These are phyloP conservation scores for Jamesozyma piceae DNA, from an alignment of 805 yeast genomes.

Conservation along the genomic window DNA sequence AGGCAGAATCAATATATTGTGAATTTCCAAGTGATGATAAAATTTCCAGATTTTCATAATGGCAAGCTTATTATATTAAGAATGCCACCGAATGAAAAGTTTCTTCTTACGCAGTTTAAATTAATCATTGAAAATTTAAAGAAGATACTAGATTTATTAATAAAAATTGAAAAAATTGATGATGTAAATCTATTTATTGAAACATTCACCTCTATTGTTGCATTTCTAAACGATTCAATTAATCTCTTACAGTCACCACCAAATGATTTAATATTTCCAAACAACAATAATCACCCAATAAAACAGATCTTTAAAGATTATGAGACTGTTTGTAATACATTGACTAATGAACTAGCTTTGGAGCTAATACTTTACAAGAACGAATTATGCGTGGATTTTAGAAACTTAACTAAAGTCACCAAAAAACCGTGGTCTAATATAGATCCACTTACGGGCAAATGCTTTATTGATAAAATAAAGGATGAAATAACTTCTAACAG, in stretches of 20 bases:
- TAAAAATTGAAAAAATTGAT: constrained; percentile 36
- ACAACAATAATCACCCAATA: constrained; percentile 36
- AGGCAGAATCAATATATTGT: constrained; percentile 45
- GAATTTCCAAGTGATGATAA: constrained; percentile 35
- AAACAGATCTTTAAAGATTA: constrained; percentile 38
- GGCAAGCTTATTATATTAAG: constrained; percentile 31
- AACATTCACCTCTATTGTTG: background rate
- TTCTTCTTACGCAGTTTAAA: constrained; percentile 35
- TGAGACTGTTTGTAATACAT: constrained; percentile 16
- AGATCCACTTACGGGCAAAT: constrained; percentile 36
- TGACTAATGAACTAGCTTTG: constrained; percentile 34
- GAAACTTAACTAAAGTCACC: constrained; percentile 39
- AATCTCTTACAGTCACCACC: constrained; percentile 39
- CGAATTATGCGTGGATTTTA: constrained; percentile 52
- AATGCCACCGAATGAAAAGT: constrained; percentile 31
- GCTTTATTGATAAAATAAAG: constrained; percentile 50
- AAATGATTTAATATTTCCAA: constrained; percentile 48
- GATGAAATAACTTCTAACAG: constrained; percentile 44
- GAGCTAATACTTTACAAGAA: constrained; percentile 54
- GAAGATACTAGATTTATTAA: constrained; percentile 9
- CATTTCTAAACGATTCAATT: constrained; percentile 7
- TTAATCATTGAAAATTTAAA: constrained; percentile 24
- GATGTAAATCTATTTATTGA: constrained; percentile 27
- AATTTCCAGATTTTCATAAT: constrained; percentile 34
- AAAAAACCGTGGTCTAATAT: constrained; percentile 55